These are phyloP conservation scores for Populus hybrid DNA, from an alignment of 441 rosid genomes.

Conservation along the genomic window DNA sequence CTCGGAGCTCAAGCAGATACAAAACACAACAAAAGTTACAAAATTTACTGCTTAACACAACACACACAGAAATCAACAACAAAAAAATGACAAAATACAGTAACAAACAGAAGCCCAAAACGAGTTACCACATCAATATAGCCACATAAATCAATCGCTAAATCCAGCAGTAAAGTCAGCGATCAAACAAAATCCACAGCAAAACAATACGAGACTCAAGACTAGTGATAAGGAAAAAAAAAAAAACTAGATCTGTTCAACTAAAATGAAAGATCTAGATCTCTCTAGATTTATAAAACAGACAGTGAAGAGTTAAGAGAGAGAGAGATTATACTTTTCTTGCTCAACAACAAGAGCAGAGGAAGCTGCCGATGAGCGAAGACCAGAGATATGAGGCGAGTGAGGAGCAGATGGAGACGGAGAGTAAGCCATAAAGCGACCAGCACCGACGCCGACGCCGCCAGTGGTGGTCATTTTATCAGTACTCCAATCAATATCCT, in stretches of 20 bases:
- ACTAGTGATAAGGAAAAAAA: not conserved
- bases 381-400: constrained; percentile 60
- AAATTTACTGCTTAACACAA: not conserved
- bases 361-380: constrained; percentile 56
- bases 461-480: constrained; percentile 33
- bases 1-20: not conserved
- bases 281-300: not conserved
- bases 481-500: constrained; percentile 31
- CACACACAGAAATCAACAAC: not conserved
- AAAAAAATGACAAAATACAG: not conserved
- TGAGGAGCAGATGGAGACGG: constrained; percentile 71
- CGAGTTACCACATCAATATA: not conserved
- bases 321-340: constrained; percentile 40
- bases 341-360: constrained; percentile 49
- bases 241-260: constrained; percentile 1
- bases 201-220: not conserved
- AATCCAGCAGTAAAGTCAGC: not conserved
- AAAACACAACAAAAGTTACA: not conserved
- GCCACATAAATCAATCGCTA: not conserved
- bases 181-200: too few species aligned
- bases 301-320: not conserved
- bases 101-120: not conserved
- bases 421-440: constrained; percentile 61
- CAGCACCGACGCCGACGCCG: not conserved
- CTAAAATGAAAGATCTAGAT: not conserved